Conservation (phyloP, 768 basidiomycete genomes). For the Auricularia sp. region DNA sequence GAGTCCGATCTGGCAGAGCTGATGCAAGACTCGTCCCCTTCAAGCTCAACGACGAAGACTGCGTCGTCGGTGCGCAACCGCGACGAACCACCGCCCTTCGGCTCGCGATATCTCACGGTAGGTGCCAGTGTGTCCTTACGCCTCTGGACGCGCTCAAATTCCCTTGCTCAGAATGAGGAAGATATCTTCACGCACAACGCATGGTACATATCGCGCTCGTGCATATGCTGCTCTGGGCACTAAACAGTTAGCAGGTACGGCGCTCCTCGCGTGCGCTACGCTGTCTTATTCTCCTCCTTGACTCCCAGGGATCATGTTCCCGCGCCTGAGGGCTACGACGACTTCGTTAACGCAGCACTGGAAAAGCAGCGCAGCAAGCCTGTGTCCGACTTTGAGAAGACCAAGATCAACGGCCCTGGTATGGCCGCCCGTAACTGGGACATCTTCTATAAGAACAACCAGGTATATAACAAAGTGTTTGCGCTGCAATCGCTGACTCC, state of each 20-base stretch:
- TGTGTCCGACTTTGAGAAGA: conserved; percentile 63
- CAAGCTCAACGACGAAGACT: conserved; percentile 13
- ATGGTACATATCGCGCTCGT: conserved; percentile 3
- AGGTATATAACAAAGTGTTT: conserved; percentile 48
- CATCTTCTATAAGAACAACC: conserved; percentile 23
- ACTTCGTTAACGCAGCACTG: conserved; percentile 61
- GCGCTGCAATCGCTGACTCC: conserved; percentile 37
- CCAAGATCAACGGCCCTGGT: conserved; percentile 46
- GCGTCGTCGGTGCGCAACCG: conserved; percentile 63
- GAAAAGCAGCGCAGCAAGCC: conserved; percentile 61
- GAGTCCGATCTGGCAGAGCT: background rate
- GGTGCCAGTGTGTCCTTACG: background rate
- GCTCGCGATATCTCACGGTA: conserved; percentile 42
- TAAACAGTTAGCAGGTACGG: conserved; percentile 5
- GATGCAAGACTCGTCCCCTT: background rate
- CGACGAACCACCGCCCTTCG: conserved; percentile 52
- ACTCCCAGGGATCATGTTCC: conserved; percentile 66
- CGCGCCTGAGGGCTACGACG: conserved; percentile 69
- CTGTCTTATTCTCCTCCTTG: background rate
- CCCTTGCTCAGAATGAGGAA: conserved; percentile 17
- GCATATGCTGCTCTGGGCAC: background rate
- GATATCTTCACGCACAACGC: conserved; percentile 49
- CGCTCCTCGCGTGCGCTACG: background rate
- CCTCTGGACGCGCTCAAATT: background rate
- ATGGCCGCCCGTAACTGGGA: conserved; percentile 70